A percentile compares a stretch with the other conserved stretches of the same genome.
phyloP scores from a whole-genome alignment of 2,329 filamentous ascomycete genomes.

The Capronia americana region DNA sequence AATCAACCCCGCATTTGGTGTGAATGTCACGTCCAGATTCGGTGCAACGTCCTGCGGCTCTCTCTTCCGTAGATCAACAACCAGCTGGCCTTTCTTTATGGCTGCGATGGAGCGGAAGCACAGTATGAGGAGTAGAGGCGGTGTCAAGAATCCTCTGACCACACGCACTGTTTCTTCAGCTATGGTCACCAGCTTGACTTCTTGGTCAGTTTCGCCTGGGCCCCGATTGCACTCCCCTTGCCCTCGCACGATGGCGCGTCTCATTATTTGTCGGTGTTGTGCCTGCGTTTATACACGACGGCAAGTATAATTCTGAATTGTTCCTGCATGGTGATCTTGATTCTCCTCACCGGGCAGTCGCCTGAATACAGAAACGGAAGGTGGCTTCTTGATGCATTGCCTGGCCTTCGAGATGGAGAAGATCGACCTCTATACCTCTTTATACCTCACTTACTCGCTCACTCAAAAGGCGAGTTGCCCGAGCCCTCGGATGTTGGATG shows the following conservation, averaged over 20 bases:
- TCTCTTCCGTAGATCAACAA: conserved; percentile 5
- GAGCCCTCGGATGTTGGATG: neutral
- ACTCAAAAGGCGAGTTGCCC: conserved; percentile 5
- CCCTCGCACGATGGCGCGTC: neutral
- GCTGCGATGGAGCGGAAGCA: neutral
- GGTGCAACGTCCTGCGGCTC: conserved; percentile 2
- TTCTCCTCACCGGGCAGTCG: conserved; percentile 10
- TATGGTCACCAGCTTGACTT: neutral
- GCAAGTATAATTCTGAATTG: neutral
- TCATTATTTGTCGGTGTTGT: neutral
- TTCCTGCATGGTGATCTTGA: neutral
- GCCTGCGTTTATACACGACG: neutral
- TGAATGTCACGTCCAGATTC: neutral
- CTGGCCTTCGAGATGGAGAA: conserved; percentile 8
- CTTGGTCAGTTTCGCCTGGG: neutral
- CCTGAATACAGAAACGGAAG: conserved; percentile 10
- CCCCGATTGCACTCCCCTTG: neutral
- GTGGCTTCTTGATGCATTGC: conserved; percentile 1
- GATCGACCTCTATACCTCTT: conserved; percentile 5
- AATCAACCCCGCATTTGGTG: conserved; percentile 1
- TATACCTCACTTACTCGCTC: neutral
- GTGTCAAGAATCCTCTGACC: neutral
- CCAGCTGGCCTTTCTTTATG: neutral
- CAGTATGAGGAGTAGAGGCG: neutral
- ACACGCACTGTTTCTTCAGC: neutral